Evolutionary conservation across 192 early-diverging fungal genomes (phyloP).

Genomic region (Backusella sp.): DNA sequence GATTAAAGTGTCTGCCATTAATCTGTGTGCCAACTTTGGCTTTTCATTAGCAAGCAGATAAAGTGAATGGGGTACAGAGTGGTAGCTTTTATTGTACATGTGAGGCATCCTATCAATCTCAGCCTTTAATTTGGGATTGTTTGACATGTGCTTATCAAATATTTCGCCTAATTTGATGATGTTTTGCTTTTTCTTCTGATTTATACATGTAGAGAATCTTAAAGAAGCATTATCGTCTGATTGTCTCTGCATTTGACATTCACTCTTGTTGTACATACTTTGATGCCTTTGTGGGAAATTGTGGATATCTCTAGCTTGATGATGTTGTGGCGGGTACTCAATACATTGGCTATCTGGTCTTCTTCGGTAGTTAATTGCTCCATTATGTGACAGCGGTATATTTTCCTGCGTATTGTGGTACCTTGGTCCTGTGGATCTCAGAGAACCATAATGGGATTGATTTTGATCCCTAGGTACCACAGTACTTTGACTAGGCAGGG

Average conservation of each 20-base stretch:
- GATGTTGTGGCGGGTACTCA: not conserved
- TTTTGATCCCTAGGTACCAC: not conserved
- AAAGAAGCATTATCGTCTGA: not conserved
- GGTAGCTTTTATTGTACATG: not conserved
- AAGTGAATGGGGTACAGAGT: not conserved
- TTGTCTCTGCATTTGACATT: not conserved
- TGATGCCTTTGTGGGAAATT: not conserved
- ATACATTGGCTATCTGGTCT: not conserved
- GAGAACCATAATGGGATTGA: not conserved
- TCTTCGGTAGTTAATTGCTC: not conserved
- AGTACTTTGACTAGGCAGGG: not conserved
- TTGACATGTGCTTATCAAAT: not conserved
- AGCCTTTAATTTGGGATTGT: not conserved
- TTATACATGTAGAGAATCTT: not conserved
- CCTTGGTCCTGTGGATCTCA: not conserved
- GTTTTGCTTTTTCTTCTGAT: not conserved
- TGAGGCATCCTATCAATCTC: not conserved
- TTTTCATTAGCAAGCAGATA: not conserved
- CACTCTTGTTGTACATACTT: not conserved
- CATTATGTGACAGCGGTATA: not conserved
- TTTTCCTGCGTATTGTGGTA: not conserved
- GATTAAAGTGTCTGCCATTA: not conserved
- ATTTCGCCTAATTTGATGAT: not conserved
- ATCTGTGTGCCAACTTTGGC: not conserved
- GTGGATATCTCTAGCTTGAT: not conserved